Conservation (phyloP, 1,284 basidiomycete species). For the Ganoderma lucidum region DNA sequence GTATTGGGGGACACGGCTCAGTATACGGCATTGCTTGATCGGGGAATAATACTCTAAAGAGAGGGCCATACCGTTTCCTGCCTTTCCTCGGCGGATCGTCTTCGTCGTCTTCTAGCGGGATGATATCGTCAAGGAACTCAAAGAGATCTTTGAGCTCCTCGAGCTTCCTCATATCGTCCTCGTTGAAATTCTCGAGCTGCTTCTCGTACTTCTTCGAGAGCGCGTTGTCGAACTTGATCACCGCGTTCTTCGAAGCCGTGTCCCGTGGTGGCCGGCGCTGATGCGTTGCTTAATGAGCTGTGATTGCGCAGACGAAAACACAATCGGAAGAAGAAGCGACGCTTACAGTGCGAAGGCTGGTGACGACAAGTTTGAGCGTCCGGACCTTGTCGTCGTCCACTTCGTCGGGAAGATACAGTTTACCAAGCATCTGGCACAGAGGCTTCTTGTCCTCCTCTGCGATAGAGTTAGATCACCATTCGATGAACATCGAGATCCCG, state of each 20-base stretch:
- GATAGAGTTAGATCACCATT: not conserved
- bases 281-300: slow-evolving; percentile 4
- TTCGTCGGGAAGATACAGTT: slow-evolving; percentile 79
- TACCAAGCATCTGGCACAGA: slow-evolving; percentile 80
- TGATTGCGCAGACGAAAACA: not conserved
- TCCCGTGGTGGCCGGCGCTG: slow-evolving; percentile 82
- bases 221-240: slow-evolving; percentile 70
- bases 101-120: slow-evolving; percentile 56
- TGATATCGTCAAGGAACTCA: slow-evolving; percentile 67
- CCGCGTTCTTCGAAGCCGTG: slow-evolving; percentile 71
- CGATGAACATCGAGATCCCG: not conserved
- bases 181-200: slow-evolving; percentile 70
- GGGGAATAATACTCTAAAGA: not conserved
- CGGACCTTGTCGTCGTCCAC: slow-evolving; percentile 69
- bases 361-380: slow-evolving; percentile 67
- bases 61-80: slow-evolving; percentile 41
- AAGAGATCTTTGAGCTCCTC: slow-evolving; percentile 71
- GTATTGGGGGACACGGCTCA: not conserved
- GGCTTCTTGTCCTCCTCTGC: slow-evolving; percentile 85
- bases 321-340: not conserved
- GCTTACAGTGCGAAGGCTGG: slow-evolving; percentile 67
- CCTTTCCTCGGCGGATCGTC: slow-evolving; percentile 52
- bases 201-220: slow-evolving; percentile 66
- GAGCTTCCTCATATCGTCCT: slow-evolving; percentile 70
- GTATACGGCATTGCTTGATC: slow-evolving; percentile 3